Conservation (phyloP, 148 eudicot species). For the Heliosperma pusillum region DNA sequence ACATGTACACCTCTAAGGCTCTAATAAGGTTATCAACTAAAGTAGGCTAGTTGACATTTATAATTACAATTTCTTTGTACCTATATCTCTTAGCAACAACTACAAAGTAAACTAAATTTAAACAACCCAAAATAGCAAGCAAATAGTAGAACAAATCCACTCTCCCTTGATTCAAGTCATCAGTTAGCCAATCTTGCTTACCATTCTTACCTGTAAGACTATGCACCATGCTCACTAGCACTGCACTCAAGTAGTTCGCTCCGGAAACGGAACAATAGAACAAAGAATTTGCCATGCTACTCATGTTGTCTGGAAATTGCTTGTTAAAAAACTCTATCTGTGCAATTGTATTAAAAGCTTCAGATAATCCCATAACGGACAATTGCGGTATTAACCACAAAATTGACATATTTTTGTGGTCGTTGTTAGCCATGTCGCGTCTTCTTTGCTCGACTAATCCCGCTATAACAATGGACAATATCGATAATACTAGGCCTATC, state of each 20-base stretch:
- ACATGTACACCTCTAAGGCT: too few relatives aligned
- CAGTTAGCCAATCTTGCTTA: conserved; percentile 50
- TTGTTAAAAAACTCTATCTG: conserved; percentile 73
- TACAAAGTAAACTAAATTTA: conserved; percentile 53
- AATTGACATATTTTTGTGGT: conserved; percentile 32
- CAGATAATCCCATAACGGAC: conserved; percentile 51
- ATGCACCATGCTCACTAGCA: conserved; percentile 47
- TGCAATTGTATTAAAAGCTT: conserved; percentile 60
- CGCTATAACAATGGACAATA: conserved; percentile 52
- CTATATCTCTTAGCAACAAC: conserved; percentile 36
- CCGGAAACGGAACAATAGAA: conserved; percentile 47
- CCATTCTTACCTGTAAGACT: conserved; percentile 33
- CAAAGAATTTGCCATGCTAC: conserved; percentile 58
- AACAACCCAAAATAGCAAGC: conserved; percentile 46
- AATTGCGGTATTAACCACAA: conserved; percentile 64
- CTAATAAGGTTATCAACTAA: too few relatives aligned
- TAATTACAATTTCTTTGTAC: conserved; percentile 33
- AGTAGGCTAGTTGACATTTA: neutral
- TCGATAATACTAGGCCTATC: conserved; percentile 42
- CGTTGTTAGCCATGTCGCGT: conserved; percentile 32
- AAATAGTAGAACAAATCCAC: conserved; percentile 59
- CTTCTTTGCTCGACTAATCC: conserved; percentile 56
- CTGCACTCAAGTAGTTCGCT: conserved; percentile 51
- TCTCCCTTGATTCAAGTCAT: conserved; percentile 52
- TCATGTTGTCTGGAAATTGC: conserved; percentile 68